phyloP scores from a whole-genome alignment of 257 asterid species.

The Echites panduratus region DNA sequence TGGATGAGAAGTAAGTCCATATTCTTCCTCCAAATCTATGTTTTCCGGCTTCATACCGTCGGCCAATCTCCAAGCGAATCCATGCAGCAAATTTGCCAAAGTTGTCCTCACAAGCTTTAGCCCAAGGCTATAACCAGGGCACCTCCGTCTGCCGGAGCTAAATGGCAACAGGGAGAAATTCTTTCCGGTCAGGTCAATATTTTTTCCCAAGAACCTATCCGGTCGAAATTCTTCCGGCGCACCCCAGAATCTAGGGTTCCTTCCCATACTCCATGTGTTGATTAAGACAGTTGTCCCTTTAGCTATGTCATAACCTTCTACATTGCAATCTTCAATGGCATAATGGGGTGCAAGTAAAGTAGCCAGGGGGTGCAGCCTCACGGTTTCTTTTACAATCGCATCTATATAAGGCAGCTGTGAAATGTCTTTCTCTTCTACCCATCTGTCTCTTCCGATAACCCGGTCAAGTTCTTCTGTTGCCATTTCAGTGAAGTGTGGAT shows the following conservation, averaged over 20 bases:
- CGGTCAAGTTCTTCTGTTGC: background rate
- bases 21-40: slow-evolving; percentile 7
- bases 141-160: background rate
- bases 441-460: background rate
- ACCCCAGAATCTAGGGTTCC: slow-evolving; percentile 4
- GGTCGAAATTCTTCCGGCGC: background rate
- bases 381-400: background rate
- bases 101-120: background rate
- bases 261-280: slow-evolving; percentile 7
- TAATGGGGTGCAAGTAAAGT: background rate
- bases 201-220: slow-evolving; percentile 1
- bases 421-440: slow-evolving; percentile 4
- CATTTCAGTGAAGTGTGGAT: background rate
- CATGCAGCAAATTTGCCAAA: background rate
- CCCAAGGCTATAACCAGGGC: background rate
- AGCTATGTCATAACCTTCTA: background rate
- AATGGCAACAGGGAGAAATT: slow-evolving; percentile 2
- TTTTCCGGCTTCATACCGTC: slow-evolving; percentile 1
- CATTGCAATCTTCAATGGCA: background rate
- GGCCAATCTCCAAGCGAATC: background rate
- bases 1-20: slow-evolving; percentile 2
- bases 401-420: background rate
- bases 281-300: background rate
- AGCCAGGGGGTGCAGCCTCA: slow-evolving; percentile 3
- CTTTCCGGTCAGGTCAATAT: background rate